phyloP scores from a whole-genome alignment of 202 grass and related monocot genomes.

The Musa balbisiana region DNA sequence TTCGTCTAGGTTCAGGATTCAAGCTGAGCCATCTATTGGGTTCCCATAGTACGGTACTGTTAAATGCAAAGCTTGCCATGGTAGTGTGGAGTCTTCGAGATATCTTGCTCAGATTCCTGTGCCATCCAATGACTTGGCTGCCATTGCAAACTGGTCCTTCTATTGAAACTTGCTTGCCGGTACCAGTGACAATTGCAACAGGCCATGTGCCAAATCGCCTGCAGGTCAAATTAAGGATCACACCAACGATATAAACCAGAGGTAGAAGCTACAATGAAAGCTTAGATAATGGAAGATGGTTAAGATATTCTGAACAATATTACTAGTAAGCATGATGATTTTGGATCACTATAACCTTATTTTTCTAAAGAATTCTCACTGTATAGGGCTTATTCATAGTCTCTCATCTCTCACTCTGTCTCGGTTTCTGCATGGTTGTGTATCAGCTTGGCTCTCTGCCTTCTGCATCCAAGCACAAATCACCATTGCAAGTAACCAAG shows the following conservation, averaged over 20 bases:
- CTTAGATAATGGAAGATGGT: neutral
- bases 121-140: constrained; percentile 74
- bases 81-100: constrained; percentile 53
- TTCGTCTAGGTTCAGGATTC: constrained; percentile 54
- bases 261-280: neutral
- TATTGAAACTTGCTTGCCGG: constrained; percentile 46
- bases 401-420: too few relatives aligned
- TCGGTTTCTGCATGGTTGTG: too few relatives aligned
- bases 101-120: constrained; percentile 39
- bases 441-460: too few relatives aligned
- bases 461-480: too few relatives aligned
- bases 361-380: too few relatives aligned
- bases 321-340: too few relatives aligned
- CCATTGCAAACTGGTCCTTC: constrained; percentile 91
- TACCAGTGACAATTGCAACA: constrained; percentile 55
- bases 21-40: constrained; percentile 67
- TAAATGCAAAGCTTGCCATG: constrained; percentile 78
- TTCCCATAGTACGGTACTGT: constrained; percentile 86
- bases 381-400: too few relatives aligned
- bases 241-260: neutral
- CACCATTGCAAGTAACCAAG: too few relatives aligned
- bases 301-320: neutral
- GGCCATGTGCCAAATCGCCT: constrained; percentile 85
- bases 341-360: too few relatives aligned
- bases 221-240: constrained; percentile 1